A percentile compares a stretch with the other conserved stretches of the same genome.
Evolutionary conservation across 176 grass and related monocot genomes (phyloP).

Genomic region (Aegilops sharonensis): DNA sequence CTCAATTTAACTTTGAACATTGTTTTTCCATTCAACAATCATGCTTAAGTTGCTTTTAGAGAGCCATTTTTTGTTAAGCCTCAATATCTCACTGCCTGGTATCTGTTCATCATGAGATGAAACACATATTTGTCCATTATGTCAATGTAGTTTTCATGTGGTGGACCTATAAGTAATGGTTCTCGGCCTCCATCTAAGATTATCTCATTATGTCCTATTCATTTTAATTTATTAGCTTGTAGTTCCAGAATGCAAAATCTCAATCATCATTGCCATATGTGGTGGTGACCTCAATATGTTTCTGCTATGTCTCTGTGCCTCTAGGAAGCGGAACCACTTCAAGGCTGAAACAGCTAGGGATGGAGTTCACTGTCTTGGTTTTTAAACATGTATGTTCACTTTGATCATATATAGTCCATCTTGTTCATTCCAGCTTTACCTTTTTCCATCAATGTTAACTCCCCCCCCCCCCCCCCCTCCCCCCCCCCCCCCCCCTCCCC

Average conservation of each 20-base stretch:
- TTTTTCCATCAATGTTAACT: neutral
- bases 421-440: neutral
- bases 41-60: neutral
- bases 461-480: neutral
- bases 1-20: neutral
- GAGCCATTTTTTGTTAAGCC: neutral
- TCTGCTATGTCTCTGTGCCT: slow-evolving; percentile 33
- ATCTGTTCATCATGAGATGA: slow-evolving; percentile 16
- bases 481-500: neutral
- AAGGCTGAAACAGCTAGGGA: slow-evolving; percentile 90
- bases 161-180: neutral
- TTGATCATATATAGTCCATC: neutral
- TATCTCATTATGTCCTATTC: slow-evolving; percentile 5
- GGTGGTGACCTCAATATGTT: neutral
- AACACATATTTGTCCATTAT: neutral
- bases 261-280: slow-evolving; percentile 8
- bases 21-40: neutral
- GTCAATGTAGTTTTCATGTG: neutral
- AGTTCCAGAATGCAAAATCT: neutral
- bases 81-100: neutral
- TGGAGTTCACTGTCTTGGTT: slow-evolving; percentile 98
- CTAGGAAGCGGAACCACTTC: slow-evolving; percentile 81
- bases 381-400: slow-evolving; percentile 87
- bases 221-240: slow-evolving; percentile 2
- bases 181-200: neutral